Base-by-base conservation (phyloP, 495 filamentous ascomycete species). In the Echria macrotheca region DNA sequence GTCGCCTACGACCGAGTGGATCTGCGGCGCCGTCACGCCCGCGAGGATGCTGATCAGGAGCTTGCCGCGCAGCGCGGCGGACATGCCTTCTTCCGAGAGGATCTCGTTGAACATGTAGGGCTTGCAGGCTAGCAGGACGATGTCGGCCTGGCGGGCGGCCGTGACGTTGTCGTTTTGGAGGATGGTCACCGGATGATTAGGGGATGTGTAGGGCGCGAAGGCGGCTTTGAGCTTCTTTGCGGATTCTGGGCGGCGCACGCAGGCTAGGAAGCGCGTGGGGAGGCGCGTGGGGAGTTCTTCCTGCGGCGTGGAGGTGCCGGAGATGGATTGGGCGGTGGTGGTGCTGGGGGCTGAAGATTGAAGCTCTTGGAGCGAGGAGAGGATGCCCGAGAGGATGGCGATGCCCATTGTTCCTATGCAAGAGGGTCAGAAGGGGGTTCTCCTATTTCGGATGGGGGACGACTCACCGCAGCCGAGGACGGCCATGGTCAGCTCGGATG, bases 11-110 rank as follows among this genome's bases (percentile, higher is more conserved):
- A 75, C 73, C 4, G 63, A 59, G 48, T 78, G 72, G 23, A 95
- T 77, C 52, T 89, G 77, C 11, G 72, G 39, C 0, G 80, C 78
- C 0, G 82, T 77, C 4, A 91, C 82, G n/a, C 91, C 91, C 1
- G 88, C 91, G 33, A 88, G 77, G 47, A 96, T 88, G 58, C 79
- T 85, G 55, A 96, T 86, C 4, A 96, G 69, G 3, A 96, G 70
- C 55, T 96, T 96, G 2, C 85, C 85, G 8, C 69, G 55, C 0
- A 95, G 69, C 1, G 89, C 87, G 44, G 83, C 74, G 21, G 66
- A 61, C 72, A 94, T 85, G 23, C 84, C 86, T 1, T 70, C 60
- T 36, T 75, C 81, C 17, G 71, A 64, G 5, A 94, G 71, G 26
- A 91, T 75, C 5, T 79, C 79, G 15, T 72, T 58, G 18, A 84